Evolutionary conservation across 352 stramenopile species (phyloP).

Genomic region (Globisporangium cederbergense): DNA sequence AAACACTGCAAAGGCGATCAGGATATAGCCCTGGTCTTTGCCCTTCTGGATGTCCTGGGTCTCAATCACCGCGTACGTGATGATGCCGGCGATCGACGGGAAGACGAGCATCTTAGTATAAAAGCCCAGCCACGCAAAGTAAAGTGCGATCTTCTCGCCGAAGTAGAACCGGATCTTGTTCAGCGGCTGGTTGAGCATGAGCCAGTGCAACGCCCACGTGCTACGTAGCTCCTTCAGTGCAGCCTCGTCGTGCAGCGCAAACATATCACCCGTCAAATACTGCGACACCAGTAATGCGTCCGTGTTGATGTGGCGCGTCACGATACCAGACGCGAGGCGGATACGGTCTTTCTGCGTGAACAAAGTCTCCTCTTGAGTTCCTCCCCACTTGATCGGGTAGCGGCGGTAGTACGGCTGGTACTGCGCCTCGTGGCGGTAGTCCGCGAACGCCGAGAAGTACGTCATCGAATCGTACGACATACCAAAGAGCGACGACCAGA

Average conservation of each 20-base stretch:
- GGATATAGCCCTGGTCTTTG: constrained; percentile 59
- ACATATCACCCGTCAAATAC: constrained; percentile 69
- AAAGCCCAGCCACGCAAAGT: constrained; percentile 91
- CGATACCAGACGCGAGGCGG: constrained; percentile 62
- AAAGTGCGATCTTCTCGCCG: constrained; percentile 89
- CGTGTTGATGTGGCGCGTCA: constrained; percentile 72
- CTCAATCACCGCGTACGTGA: constrained; percentile 68
- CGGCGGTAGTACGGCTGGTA: constrained; percentile 81
- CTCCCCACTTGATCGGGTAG: constrained; percentile 71
- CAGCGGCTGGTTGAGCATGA: constrained; percentile 78
- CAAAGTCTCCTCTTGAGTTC: constrained; percentile 68
- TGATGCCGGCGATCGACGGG: constrained; percentile 69
- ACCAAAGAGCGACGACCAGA: constrained; percentile 56
- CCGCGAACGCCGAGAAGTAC: constrained; percentile 77
- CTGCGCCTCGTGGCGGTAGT: constrained; percentile 68
- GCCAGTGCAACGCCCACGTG: constrained; percentile 74
- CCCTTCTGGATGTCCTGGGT: constrained; percentile 31
- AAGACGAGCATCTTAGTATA: constrained; percentile 92
- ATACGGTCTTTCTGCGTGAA: constrained; percentile 84
- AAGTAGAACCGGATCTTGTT: constrained; percentile 90
- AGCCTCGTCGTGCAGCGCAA: constrained; percentile 80
- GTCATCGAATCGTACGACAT: constrained; percentile 72
- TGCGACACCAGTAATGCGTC: constrained; percentile 54
- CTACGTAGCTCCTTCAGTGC: constrained; percentile 70
- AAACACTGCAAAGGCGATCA: constrained; percentile 78